Base-by-base conservation (phyloP, 1,139 yeast genomes). In the Pichia sp. region DNA sequence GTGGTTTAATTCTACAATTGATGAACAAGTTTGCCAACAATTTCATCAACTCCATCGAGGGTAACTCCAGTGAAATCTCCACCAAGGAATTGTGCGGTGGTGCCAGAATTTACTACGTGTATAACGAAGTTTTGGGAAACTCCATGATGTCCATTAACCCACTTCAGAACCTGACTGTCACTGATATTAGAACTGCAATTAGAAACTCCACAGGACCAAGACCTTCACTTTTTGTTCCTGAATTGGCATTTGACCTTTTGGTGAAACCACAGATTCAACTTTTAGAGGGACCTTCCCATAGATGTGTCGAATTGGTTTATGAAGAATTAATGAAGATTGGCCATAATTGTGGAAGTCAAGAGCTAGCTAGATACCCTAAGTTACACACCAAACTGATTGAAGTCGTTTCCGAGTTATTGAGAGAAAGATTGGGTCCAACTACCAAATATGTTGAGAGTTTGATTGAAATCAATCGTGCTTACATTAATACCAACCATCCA, bases 71-170 rank as follows among this genome's bases (percentile, higher is more conserved):
- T 39, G 91, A 86, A 42, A 71, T 86, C 30, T 79, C 91, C 37
- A 84, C 95, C 25, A 91, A 87, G 56, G 98, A 93, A 58, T 72
- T 93, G 39, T 87, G 96, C 56, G 99, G 98, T 37, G 99, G 99
- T 48, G 99, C 99, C 8, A 70, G 97, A 53, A 85, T 93, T 39
- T 93, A 91, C 58, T 84, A 83, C 58, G 86, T 93, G 44, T 93
- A 85, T 62, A 85, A 88, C 56, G 94, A 86, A 50, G 86, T 91
- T 6, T 85, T 82, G 60, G 96, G 96, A 4, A 71, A 77, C 29
- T 78, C 86, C 20, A 68, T 93, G 52, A 71, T 77, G 3, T 63
- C 77, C 16, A 84, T 91, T 41, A 84, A 87, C 55, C 98, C 99
- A 14, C 79, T 93, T 10, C 75, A 82, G 22, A 84, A 85, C 51